Evolutionary conservation across 2,329 filamentous ascomycete species (phyloP), one percentile per base, ranked within the genome.

Genomic region (Phoma herbarum): DNA sequence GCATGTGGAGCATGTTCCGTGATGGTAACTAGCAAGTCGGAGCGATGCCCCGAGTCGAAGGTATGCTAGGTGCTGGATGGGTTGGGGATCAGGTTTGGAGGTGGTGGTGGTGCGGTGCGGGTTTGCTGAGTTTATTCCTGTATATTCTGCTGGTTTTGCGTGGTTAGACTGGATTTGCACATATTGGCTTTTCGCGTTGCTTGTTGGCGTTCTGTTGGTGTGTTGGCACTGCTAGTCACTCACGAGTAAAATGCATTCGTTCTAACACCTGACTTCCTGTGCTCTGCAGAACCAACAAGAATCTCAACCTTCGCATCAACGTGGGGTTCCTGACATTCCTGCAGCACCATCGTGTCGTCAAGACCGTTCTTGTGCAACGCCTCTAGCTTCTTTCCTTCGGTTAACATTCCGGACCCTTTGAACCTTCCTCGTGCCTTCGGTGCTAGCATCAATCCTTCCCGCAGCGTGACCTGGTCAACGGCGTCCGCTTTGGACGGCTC

Each of bases 1-100:
- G 71, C 63, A 80, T 86, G 77, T 87, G 82, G 80, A 72, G 65
- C 33, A 75, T 79, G 64, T 81, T 78, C 67, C 69, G 79, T 53
- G 53, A 69, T 51, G 77, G 74, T 5, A 74, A 75, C 51, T 78
- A 58, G 50, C 49, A 33, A 28, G 18, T 25, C 26, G 7, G 39
- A 23, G 29, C 14, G 11, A 1, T 22, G 20, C 20, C 20, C 14
- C 11, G 6, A 14, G 9, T 4, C 4, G 20, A 41, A 23, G 37
- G 4, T 14, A 23, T 41, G 22, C 50, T 77, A 45, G 39, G 25
- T 9, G 18, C 20, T 22, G 16, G 45, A 23, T 23, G 29, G 12
- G 4, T 35, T n/a, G 25, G 18, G 20, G 18, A 20, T 3, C 25
- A 52, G 22, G 6, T 20, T 28, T 26, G 51, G 23, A 8, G 41